Evolutionary conservation across 2,329 filamentous ascomycete genomes (phyloP), one percentile per base, ranked within the genome.

Genomic region (Spiromastix sp.): DNA sequence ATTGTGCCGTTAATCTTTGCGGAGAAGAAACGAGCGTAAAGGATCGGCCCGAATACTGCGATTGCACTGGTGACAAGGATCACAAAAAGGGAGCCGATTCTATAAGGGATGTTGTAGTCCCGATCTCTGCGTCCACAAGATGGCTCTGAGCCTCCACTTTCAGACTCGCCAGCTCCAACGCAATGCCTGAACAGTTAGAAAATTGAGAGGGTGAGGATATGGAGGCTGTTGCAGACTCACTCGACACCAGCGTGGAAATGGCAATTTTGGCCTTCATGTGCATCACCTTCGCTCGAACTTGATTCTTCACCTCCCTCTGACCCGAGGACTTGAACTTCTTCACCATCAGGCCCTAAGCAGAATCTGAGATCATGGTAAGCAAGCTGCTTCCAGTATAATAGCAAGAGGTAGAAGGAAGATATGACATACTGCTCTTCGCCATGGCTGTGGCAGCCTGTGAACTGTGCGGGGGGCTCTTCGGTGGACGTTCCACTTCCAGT

Each of bases 171-270:
- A 10, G 52, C 62, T 5, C 69, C 67, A 9, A 72, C 67, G 43
- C 79, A 83, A 47, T 82, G 55, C 47, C 48, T 60, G 35, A 24
- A 24, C 21, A 24, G 21, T 24, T 24, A 24, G 21, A 7, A 24
- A n/a, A n/a, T n/a, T n/a, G n/a, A n/a, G n/a, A n/a, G n/a, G n/a
- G n/a, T n/a, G n/a, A n/a, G 8, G 15, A 34, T 20, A 25, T 11
- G 32, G 26, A 19, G 28, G 22, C 11, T 7, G 24, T 11, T n/a
- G 5, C 8, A n/a, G 38, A 61, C 76, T 58, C 61, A 82, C 79
- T 84, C 77, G 15, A 85, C 76, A 24, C 80, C 80, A 7, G 79
- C 79, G 46, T 86, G 81, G 55, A 80, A 83, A 50, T 86, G 81
- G 46, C 79, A 85, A 46, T 72, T 66, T 43, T 66, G 47, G n/a